Evolutionary conservation across 768 basidiomycete species (phyloP).

Genomic region (Suillus spraguei): DNA sequence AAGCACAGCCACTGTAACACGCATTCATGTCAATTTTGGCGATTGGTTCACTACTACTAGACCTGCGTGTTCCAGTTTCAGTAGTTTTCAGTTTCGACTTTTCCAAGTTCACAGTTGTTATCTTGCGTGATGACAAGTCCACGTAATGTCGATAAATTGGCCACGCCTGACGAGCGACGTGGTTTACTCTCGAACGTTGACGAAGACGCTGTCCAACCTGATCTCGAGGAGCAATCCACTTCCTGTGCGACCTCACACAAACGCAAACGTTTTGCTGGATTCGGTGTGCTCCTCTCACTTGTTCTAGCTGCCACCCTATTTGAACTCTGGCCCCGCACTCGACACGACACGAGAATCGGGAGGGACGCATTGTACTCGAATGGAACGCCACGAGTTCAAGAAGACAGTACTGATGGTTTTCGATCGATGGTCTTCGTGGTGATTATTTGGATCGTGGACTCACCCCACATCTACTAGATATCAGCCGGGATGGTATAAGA

Average conservation of each 20-base stretch:
- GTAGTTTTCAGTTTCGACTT: not conserved
- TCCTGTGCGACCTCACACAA: not conserved
- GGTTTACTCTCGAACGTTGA: slow-evolving; percentile 23
- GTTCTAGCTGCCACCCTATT: slow-evolving; percentile 17
- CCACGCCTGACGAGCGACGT: slow-evolving; percentile 26
- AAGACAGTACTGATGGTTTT: slow-evolving; percentile 82
- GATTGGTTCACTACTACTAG: not conserved
- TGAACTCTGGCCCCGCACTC: not conserved
- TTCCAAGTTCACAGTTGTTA: no score
- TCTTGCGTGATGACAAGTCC: not conserved
- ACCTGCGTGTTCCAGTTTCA: not conserved
- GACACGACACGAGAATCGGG: slow-evolving; percentile 1
- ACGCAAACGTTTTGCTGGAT: slow-evolving; percentile 19
- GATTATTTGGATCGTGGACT: slow-evolving; percentile 86
- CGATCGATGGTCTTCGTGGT: slow-evolving; percentile 85
- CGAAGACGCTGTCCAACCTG: not conserved
- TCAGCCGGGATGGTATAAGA: slow-evolving; percentile 81
- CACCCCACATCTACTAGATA: slow-evolving; percentile 80
- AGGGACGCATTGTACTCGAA: slow-evolving; percentile 57
- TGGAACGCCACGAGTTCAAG: slow-evolving; percentile 81
- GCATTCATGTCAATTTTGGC: not conserved
- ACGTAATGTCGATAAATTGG: not conserved
- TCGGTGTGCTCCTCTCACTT: slow-evolving; percentile 21
- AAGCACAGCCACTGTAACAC: slow-evolving; percentile 16
- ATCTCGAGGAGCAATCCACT: slow-evolving; percentile 8